Evolutionary conservation across 1,139 yeast genomes (phyloP).

Genomic region (Taphrina populina): DNA sequence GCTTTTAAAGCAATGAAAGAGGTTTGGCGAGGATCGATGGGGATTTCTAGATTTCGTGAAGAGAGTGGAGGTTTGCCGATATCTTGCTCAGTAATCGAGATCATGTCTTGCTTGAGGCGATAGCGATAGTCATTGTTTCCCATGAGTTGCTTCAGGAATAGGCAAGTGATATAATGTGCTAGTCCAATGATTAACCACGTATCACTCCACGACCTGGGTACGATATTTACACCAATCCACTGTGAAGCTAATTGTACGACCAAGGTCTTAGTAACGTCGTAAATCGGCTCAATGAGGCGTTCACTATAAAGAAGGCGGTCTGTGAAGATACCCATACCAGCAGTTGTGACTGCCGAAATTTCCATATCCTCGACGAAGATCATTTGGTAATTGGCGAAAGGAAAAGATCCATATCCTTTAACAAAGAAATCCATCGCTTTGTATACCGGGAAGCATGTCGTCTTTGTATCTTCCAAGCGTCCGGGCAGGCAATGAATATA

Average conservation of each 20-base stretch:
- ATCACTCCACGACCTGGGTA: conserved; percentile 76
- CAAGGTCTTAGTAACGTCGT: conserved; percentile 64
- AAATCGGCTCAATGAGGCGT: conserved; percentile 74
- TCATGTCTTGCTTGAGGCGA: conserved; percentile 63
- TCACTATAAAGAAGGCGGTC: conserved; percentile 72
- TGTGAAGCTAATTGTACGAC: conserved; percentile 76
- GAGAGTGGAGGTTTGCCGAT: conserved; percentile 82
- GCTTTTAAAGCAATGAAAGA: conserved; percentile 72
- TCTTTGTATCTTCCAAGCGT: conserved; percentile 59
- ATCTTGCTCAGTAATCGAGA: conserved; percentile 68
- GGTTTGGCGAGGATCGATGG: conserved; percentile 64
- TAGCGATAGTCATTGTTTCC: conserved; percentile 81
- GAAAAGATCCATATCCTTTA: conserved; percentile 89
- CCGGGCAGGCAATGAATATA: conserved; percentile 61
- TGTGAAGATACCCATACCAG: conserved; percentile 71
- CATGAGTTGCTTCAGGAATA: conserved; percentile 67
- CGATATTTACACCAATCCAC: conserved; percentile 91
- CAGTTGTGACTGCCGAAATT: conserved; percentile 56
- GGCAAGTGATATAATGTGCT: conserved; percentile 76
- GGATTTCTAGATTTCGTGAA: conserved; percentile 61
- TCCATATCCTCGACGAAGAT: conserved; percentile 68
- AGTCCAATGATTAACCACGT: conserved; percentile 92
- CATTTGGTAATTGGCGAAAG: conserved; percentile 76
- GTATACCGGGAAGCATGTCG: conserved; percentile 72
- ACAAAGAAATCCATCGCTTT: conserved; percentile 80